phyloP scores from a whole-genome alignment of 768 basidiomycete species.

The Hypholoma fasciculare region DNA sequence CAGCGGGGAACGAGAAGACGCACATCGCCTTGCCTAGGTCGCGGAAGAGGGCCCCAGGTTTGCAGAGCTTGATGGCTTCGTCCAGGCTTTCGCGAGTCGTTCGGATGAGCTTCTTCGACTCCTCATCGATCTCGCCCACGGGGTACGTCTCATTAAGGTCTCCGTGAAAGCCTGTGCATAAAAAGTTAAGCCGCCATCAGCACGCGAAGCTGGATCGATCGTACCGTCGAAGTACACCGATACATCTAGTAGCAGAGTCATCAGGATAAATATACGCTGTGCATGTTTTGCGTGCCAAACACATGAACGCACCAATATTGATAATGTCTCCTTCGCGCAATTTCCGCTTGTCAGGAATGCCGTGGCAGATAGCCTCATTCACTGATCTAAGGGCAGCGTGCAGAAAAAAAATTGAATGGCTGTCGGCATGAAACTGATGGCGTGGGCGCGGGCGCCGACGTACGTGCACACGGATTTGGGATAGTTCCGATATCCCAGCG shows the following conservation, averaged over 20 bases:
- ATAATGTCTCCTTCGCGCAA: constrained; percentile 93
- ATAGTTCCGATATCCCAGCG: constrained; percentile 86
- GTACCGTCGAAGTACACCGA: constrained; percentile 77
- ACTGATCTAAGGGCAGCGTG: constrained; percentile 57
- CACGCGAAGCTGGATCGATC: constrained; percentile 1
- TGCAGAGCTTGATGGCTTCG: constrained; percentile 89
- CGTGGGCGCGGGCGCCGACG: constrained; percentile 29
- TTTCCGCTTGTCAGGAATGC: constrained; percentile 86
- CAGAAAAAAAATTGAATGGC: neutral
- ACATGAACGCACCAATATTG: constrained; percentile 70
- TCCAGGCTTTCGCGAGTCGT: constrained; percentile 84
- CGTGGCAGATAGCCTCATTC: constrained; percentile 97
- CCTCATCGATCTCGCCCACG: constrained; percentile 82
- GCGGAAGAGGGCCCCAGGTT: constrained; percentile 88
- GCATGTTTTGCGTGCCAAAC: neutral
- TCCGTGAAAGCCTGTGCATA: constrained; percentile 73
- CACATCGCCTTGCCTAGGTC: constrained; percentile 88
- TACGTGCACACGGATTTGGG: constrained; percentile 98
- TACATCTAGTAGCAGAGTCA: constrained; percentile 54
- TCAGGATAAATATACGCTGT: neutral
- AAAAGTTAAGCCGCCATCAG: neutral
- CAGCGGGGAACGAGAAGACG: constrained; percentile 27
- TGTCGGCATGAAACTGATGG: neutral
- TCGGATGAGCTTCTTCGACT: constrained; percentile 78
- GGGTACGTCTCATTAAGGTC: constrained; percentile 95